Evolutionary conservation across 805 yeast genomes (phyloP), one percentile per base, ranked within the genome.

Genomic region (Sugiyamaella lignohabitans): DNA sequence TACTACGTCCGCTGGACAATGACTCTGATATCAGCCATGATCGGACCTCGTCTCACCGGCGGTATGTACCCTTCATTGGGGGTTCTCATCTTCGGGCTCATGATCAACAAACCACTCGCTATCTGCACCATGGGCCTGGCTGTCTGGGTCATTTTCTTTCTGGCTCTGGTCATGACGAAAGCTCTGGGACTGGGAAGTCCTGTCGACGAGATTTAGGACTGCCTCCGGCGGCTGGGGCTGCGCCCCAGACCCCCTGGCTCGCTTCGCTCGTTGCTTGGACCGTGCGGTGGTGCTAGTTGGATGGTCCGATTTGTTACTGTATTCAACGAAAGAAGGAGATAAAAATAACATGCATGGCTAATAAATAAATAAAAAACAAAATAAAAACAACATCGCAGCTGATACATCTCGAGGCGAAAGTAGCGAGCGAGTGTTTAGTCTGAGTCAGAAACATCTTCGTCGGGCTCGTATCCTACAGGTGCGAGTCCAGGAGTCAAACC

Each of bases 401-500:
- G n/a, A n/a, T n/a, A n/a, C n/a, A n/a, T n/a, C n/a, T n/a, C n/a
- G n/a, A n/a, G n/a, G n/a, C n/a, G n/a, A n/a, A n/a, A n/a, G n/a
- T n/a, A n/a, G n/a, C n/a, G n/a, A n/a, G n/a, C n/a, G n/a, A n/a
- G n/a, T n/a, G n/a, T n/a, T n/a, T 45, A 42, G 2, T 40, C 45
- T n/a, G 50, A 48, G 29, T 55, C 60, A 21, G 52, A 42, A 11
- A 24, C 37, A 11, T 38, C 47, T 40, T 55, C 59, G 30, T 46
- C 20, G 2, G 50, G 50, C 38, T 55, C 59, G 37, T 49, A 53
- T 24, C 53, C 61, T 24, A 58, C 59, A 10, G 60, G 60, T 17
- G 60, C 61, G 16, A 58, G 43, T 6, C 61, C 61, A 8, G 61
- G 61, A 8, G 61, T 58, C 32, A 58, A 42, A 0, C 60, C 60